phyloP scores from a whole-genome alignment of 306 rosid genomes.

The Cyclanthera cordifolia region DNA sequence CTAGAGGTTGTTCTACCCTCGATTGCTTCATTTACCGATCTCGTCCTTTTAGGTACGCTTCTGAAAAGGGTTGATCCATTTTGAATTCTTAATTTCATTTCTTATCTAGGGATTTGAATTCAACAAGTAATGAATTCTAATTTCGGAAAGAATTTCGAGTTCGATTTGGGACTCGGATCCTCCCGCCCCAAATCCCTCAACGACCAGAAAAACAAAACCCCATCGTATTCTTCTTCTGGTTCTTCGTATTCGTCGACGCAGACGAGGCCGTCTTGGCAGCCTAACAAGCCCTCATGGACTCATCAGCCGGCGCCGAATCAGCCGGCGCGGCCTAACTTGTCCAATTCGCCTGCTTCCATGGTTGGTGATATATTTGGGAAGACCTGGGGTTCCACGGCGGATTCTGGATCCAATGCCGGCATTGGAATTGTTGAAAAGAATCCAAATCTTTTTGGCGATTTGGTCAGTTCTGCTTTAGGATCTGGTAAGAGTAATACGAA shows the following conservation, averaged over 20 bases:
- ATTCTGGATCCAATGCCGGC: constrained; percentile 26
- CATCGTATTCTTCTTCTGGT: constrained; percentile 26
- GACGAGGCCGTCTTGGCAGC: constrained; percentile 49
- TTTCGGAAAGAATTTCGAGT: constrained; percentile 52
- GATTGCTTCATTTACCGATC: not conserved
- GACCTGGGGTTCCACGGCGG: constrained; percentile 53
- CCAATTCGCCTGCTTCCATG: constrained; percentile 56
- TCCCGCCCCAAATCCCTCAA: constrained; percentile 63
- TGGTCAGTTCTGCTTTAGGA: constrained; percentile 70
- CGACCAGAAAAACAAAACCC: constrained; percentile 57
- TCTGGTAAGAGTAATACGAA: constrained; percentile 32
- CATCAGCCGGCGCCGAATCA: constrained; percentile 57
- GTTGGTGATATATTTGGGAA: constrained; percentile 88
- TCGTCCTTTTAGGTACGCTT: constrained; percentile 13
- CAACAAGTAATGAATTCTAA: constrained; percentile 32
- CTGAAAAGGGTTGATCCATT: not conserved
- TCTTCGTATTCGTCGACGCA: constrained; percentile 23
- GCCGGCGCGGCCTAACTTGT: constrained; percentile 25
- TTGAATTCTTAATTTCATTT: not conserved
- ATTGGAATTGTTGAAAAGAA: constrained; percentile 51
- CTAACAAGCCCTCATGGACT: constrained; percentile 68
- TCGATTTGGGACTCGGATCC: constrained; percentile 83
- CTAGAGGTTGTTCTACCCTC: not conserved
- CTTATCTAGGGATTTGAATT: constrained; percentile 10
- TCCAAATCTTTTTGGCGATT: constrained; percentile 85